A percentile compares a stretch with the other conserved stretches of the same genome.
Conservation (phyloP, 169 alveolate species). For the Cryptosporidium bovis region DNA sequence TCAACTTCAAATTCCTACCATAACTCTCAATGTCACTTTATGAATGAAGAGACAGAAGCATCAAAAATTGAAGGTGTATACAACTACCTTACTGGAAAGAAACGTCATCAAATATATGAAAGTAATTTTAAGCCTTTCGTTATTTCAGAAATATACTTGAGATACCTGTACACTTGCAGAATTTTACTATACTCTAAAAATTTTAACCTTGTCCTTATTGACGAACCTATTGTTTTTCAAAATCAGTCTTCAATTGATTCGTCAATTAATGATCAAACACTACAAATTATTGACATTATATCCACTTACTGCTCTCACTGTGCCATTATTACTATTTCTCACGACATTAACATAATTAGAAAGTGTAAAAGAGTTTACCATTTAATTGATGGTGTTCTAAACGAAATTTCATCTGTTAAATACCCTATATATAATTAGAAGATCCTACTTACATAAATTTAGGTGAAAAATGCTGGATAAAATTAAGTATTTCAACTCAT, state of each 20-base stretch:
- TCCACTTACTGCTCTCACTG: constrained; percentile 68
- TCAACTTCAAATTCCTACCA: not conserved
- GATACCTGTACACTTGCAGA: constrained; percentile 47
- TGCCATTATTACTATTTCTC: constrained; percentile 59
- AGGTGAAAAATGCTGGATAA: no score
- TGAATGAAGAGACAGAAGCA: not conserved
- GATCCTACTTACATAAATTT: no score
- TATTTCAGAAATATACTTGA: constrained; percentile 41
- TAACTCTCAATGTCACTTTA: not conserved
- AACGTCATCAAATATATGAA: not conserved
- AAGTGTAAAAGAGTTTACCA: constrained; percentile 53
- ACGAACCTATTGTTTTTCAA: constrained; percentile 39
- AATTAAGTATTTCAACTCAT: no score
- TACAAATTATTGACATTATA: constrained; percentile 52
- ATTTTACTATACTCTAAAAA: constrained; percentile 50
- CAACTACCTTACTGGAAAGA: no score
- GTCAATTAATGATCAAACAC: constrained; percentile 33
- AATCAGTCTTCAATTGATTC: constrained; percentile 31
- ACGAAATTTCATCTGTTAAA: constrained; percentile 53
- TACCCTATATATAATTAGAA: not conserved
- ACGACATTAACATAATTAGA: constrained; percentile 40
- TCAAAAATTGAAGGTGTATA: not conserved
- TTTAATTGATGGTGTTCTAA: constrained; percentile 20
- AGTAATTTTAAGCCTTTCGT: not conserved
- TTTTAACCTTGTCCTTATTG: constrained; percentile 42